phyloP scores from a whole-genome alignment of 2,329 filamentous ascomycete genomes.

The Aspergillus novofumigatus region DNA sequence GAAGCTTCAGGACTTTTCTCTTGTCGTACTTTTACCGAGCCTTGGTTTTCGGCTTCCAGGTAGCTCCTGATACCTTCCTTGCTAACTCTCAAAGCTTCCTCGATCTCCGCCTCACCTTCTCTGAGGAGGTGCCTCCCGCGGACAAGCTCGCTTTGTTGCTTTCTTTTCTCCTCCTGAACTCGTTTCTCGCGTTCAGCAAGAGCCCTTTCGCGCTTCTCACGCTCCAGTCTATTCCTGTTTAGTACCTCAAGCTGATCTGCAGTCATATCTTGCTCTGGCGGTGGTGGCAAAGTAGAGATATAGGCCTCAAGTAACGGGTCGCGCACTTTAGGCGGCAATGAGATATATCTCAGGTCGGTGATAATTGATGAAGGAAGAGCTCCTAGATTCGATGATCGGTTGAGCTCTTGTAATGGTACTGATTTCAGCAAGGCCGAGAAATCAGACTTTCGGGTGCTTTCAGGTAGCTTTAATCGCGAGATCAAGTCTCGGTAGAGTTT shows the following conservation, averaged over 20 bases:
- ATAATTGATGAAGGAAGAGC: conserved; percentile 39
- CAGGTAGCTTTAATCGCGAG: conserved; percentile 42
- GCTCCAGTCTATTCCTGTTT: conserved; percentile 35
- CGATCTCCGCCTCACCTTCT: conserved; percentile 43
- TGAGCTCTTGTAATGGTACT: conserved; percentile 35
- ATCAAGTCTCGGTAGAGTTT: conserved; percentile 48
- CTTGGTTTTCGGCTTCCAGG: conserved; percentile 27
- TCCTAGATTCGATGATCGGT: conserved; percentile 37
- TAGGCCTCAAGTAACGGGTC: conserved; percentile 41
- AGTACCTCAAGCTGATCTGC: conserved; percentile 35
- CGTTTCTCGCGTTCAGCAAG: conserved; percentile 40
- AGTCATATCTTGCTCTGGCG: conserved; percentile 35
- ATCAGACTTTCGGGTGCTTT: conserved; percentile 44
- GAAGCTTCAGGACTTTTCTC: conserved; percentile 4
- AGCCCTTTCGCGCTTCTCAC: conserved; percentile 43
- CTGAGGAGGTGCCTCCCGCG: conserved; percentile 40
- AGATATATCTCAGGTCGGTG: conserved; percentile 44
- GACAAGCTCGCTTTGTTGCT: conserved; percentile 35
- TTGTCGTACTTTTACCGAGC: conserved; percentile 3
- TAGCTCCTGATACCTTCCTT: conserved; percentile 42
- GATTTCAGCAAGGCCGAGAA: conserved; percentile 44
- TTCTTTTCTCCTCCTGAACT: conserved; percentile 42
- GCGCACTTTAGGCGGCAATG: conserved; percentile 35
- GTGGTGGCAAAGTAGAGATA: conserved; percentile 39
- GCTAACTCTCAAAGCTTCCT: conserved; percentile 41